Percentiles rank a stretch among this genome's conserved stretches.
Evolutionary conservation across 306 rosid genomes (phyloP).

Genomic region (cucumber (Cucumis sativus)): Cucumber_9930_V3 NC_026657.2:7875501-7876000

Average conservation of each 20-base stretch:
- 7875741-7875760: neutral
- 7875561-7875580: conserved; percentile 60
- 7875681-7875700: neutral
- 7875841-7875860: neutral
- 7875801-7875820: neutral
- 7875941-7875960: neutral
- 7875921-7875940: neutral
- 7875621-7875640: neutral
- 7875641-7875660: neutral
- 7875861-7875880: neutral
- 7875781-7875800: neutral
- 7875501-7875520: conserved; percentile 37
- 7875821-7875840: neutral
- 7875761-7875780: neutral
- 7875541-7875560: conserved; percentile 62
- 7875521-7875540: conserved; percentile 38
- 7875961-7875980: neutral
- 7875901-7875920: neutral
- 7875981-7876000: neutral
- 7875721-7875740: neutral
- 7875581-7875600: conserved; percentile 47
- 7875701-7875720: neutral
- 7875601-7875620: neutral
- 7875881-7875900: neutral
- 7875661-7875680: neutral